phyloP scores from a whole-genome alignment of 306 rosid genomes.

The Prosopis cineraria region DNA sequence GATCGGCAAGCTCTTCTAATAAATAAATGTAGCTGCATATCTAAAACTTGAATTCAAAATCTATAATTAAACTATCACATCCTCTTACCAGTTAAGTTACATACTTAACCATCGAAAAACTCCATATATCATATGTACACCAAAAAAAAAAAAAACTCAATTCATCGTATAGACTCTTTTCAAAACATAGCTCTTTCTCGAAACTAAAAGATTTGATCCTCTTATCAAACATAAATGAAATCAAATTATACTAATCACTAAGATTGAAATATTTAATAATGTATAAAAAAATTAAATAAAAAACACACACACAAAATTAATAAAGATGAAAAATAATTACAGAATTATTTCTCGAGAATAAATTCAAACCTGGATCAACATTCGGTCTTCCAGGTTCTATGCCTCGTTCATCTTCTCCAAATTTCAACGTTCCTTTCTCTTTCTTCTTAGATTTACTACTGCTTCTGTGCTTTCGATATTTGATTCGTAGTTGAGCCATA shows the following conservation, averaged over 20 bases:
- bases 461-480: background rate
- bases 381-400: background rate
- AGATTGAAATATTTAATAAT: background rate
- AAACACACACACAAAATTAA: background rate
- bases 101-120: too few species aligned
- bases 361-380: slow-evolving; percentile 31
- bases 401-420: background rate
- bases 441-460: background rate
- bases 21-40: too few species aligned
- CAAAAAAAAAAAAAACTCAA: too few species aligned
- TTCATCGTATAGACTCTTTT: background rate
- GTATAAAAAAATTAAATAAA: background rate
- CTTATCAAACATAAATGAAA: background rate
- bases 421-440: background rate
- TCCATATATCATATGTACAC: too few species aligned
- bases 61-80: too few species aligned
- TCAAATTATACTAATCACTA: background rate
- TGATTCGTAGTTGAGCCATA: background rate
- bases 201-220: background rate
- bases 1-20: too few species aligned
- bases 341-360: background rate
- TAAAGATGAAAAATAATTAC: background rate
- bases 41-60: too few species aligned
- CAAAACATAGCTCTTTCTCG: background rate
- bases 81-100: too few species aligned